These are phyloP conservation scores for Lactarius quietus DNA, from an alignment of 768 basidiomycete species.

Conservation along the genomic window DNA sequence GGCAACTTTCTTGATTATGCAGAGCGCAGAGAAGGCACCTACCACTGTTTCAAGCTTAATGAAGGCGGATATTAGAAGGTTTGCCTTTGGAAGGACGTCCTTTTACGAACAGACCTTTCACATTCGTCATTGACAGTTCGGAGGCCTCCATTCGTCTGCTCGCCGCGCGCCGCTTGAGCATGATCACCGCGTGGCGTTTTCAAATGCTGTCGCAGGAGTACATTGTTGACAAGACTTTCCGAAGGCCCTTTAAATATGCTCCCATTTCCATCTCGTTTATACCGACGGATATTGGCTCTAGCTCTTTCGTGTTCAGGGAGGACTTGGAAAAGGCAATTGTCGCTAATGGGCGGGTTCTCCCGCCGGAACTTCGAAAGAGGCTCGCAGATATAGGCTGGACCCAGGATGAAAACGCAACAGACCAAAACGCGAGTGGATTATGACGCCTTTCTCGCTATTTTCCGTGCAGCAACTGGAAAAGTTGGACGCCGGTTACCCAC, in stretches of 20 bases:
- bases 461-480: conserved; percentile 55
- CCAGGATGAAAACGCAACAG: conserved; percentile 51
- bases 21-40: conserved; percentile 15
- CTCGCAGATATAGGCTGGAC: conserved; percentile 75
- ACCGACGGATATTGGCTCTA: conserved; percentile 70
- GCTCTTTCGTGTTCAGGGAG: conserved; percentile 52
- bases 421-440: conserved; percentile 56
- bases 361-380: conserved; percentile 59
- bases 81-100: not conserved
- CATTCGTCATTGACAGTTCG: conserved; percentile 36
- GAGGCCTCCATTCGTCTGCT: conserved; percentile 46
- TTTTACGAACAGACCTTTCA: conserved; percentile 4
- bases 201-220: conserved; percentile 63
- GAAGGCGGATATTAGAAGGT: conserved; percentile 21
- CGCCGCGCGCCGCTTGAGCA: conserved; percentile 53
- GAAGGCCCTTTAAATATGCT: conserved; percentile 65
- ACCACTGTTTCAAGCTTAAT: conserved; percentile 3
- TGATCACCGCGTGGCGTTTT: conserved; percentile 63
- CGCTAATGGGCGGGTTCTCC: conserved; percentile 45
- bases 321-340: conserved; percentile 48
- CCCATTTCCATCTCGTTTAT: conserved; percentile 71
- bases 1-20: conserved; percentile 34
- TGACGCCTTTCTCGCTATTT: conserved; percentile 63
- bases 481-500: conserved; percentile 35
- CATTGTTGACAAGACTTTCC: conserved; percentile 54